Evolutionary conservation across 1,139 yeast genomes (phyloP).

Genomic region (Hansenula anomala): DNA sequence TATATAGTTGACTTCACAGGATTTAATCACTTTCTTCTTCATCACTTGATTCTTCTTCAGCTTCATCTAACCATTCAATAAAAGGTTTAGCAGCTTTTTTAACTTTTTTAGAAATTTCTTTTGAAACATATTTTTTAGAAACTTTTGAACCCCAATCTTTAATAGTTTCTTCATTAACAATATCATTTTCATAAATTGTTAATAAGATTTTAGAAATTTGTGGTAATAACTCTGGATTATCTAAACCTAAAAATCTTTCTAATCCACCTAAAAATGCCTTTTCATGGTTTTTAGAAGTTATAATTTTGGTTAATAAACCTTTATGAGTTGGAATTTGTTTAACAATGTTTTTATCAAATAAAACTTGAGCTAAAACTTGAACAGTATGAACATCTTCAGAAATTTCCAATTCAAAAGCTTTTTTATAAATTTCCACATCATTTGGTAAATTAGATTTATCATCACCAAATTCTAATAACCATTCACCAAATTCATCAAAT

Average conservation of each 20-base stretch:
- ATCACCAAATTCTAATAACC: slow-evolving; percentile 64
- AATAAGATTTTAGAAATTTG: slow-evolving; percentile 77
- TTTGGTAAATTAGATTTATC: slow-evolving; percentile 59
- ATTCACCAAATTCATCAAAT: slow-evolving; percentile 81
- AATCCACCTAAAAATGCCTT: slow-evolving; percentile 92
- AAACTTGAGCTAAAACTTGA: slow-evolving; percentile 87
- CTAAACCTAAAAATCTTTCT: slow-evolving; percentile 87
- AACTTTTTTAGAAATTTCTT: slow-evolving; percentile 87
- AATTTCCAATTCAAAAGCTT: slow-evolving; percentile 76
- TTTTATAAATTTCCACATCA: slow-evolving; percentile 90
- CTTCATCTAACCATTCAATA: slow-evolving; percentile 90
- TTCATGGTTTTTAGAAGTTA: slow-evolving; percentile 64
- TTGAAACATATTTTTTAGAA: slow-evolving; percentile 89
- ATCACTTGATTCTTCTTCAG: slow-evolving; percentile 66
- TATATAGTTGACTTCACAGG: background rate
- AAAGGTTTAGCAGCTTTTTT: slow-evolving; percentile 96
- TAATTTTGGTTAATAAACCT: slow-evolving; percentile 77
- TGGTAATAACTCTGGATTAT: slow-evolving; percentile 71
- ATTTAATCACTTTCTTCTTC: slow-evolving; percentile 37
- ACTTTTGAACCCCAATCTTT: slow-evolving; percentile 87
- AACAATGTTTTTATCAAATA: slow-evolving; percentile 77
- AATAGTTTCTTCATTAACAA: slow-evolving; percentile 78
- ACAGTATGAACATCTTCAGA: slow-evolving; percentile 71
- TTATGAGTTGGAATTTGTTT: slow-evolving; percentile 71
- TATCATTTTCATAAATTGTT: slow-evolving; percentile 75